Evolutionary conservation across 148 eudicot species (phyloP).

Genomic region (Spergularia marina): DNA sequence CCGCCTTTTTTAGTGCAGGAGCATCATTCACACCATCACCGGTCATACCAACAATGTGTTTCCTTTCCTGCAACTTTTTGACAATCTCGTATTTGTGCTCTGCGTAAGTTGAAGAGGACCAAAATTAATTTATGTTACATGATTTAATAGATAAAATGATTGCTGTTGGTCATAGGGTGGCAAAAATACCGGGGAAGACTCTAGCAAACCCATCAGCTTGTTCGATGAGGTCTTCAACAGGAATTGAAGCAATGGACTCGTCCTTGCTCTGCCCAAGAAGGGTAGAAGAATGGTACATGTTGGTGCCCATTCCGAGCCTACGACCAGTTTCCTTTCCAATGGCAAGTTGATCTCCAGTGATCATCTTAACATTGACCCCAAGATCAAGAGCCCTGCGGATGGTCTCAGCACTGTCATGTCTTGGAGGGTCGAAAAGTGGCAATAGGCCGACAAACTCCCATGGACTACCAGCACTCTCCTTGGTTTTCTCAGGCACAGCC

Average conservation of each 20-base stretch:
- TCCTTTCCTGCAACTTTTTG: slow-evolving; percentile 82
- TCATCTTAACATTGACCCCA: slow-evolving; percentile 97
- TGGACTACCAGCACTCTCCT: slow-evolving; percentile 68
- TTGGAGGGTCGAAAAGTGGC: slow-evolving; percentile 93
- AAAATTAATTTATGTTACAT: not conserved
- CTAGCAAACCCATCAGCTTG: slow-evolving; percentile 97
- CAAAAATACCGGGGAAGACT: slow-evolving; percentile 75
- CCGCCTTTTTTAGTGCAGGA: slow-evolving; percentile 87
- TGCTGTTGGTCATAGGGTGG: not conserved
- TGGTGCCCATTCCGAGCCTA: slow-evolving; percentile 95
- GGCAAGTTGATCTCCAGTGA: slow-evolving; percentile 97
- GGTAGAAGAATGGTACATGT: slow-evolving; percentile 93
- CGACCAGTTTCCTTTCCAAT: slow-evolving; percentile 95
- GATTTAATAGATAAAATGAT: not conserved
- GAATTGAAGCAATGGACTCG: slow-evolving; percentile 56
- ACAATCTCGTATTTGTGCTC: slow-evolving; percentile 97
- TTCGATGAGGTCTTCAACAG: slow-evolving; percentile 84
- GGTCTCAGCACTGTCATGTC: slow-evolving; percentile 97
- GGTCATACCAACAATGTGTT: slow-evolving; percentile 94
- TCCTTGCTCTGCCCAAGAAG: slow-evolving; percentile 70
- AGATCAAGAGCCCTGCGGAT: slow-evolving; percentile 85
- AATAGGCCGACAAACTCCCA: slow-evolving; percentile 93
- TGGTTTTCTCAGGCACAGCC: slow-evolving; percentile 70
- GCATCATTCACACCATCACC: slow-evolving; percentile 99
- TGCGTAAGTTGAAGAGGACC: slow-evolving; percentile 11